These are phyloP conservation scores for Mycena haematopus DNA, from an alignment of 768 basidiomycete genomes.

Conservation along the genomic window DNA sequence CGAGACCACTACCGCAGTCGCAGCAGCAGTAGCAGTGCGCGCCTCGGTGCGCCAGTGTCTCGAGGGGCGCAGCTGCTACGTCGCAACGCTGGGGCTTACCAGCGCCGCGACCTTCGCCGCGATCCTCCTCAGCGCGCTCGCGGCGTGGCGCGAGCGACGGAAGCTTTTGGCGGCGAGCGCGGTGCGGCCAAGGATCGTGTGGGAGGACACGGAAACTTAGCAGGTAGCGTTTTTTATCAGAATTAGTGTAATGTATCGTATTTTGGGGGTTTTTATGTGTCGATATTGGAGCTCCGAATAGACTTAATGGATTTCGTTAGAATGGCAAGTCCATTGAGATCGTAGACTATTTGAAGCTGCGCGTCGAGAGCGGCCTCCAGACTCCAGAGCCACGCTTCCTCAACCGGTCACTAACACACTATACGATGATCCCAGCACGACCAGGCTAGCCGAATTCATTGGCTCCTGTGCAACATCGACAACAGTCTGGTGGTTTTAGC, in stretches of 20 bases:
- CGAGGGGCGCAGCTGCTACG: conserved; percentile 42
- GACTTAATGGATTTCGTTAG: too few species aligned
- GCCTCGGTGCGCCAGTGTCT: conserved; percentile 49
- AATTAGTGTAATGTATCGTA: background rate
- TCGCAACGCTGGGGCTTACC: conserved; percentile 42
- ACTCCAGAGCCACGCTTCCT: too few species aligned
- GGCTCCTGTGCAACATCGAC: too few species aligned
- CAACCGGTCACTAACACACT: too few species aligned
- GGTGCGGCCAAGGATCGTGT: conserved; percentile 31
- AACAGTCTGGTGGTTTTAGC: too few species aligned
- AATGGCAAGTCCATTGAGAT: too few species aligned
- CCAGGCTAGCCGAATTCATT: too few species aligned
- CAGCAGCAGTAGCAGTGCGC: background rate
- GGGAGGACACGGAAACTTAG: conserved; percentile 31
- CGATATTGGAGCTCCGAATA: too few species aligned
- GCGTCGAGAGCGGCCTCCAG: too few species aligned
- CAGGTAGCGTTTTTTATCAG: background rate
- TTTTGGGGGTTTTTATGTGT: too few species aligned
- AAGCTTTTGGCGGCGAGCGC: conserved; percentile 40
- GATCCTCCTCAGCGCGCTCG: conserved; percentile 44
- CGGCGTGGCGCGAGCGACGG: conserved; percentile 43
- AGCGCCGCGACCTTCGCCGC: conserved; percentile 42
- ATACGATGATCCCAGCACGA: too few species aligned
- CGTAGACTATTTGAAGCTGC: too few species aligned
- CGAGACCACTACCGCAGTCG: conserved; percentile 21